Percentiles rank a stretch among this genome's conserved stretches.
These are phyloP conservation scores for Trametes elegans DNA, from an alignment of 768 basidiomycete genomes.

Conservation along the genomic window DNA sequence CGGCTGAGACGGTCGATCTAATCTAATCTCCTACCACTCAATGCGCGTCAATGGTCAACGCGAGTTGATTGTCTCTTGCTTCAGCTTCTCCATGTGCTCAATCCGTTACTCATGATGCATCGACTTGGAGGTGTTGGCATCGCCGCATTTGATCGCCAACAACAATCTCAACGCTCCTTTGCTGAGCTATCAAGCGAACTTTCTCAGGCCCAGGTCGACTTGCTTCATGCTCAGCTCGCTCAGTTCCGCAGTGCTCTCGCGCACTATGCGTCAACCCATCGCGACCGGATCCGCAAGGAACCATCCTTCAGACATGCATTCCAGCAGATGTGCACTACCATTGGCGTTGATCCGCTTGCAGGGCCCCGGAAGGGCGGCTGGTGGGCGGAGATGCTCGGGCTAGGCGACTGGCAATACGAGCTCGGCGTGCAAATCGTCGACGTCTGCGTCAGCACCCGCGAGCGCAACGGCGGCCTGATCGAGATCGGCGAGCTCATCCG, in stretches of 20 bases:
- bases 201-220: slow-evolving; percentile 70
- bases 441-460: slow-evolving; percentile 83
- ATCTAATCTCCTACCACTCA: too few relatives aligned
- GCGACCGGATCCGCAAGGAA: slow-evolving; percentile 78
- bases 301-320: slow-evolving; percentile 90
- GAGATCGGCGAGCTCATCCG: slow-evolving; percentile 83
- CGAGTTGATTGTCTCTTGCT: too few relatives aligned
- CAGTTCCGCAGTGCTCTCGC: slow-evolving; percentile 81
- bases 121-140: slow-evolving; percentile 80
- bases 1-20: too few relatives aligned
- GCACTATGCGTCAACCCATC: slow-evolving; percentile 80
- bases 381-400: slow-evolving; percentile 86
- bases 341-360: slow-evolving; percentile 93
- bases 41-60: too few relatives aligned
- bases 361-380: slow-evolving; percentile 84
- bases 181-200: slow-evolving; percentile 77
- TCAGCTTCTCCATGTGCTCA: not conserved
- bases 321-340: slow-evolving; percentile 92
- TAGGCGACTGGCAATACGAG: slow-evolving; percentile 96
- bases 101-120: slow-evolving; percentile 47
- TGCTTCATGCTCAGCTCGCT: slow-evolving; percentile 77
- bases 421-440: slow-evolving; percentile 95
- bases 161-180: slow-evolving; percentile 77
- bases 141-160: slow-evolving; percentile 87
- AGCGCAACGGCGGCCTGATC: slow-evolving; percentile 90